Evolutionary conservation across 2,329 filamentous ascomycete species (phyloP).

Genomic region (Iodosphaeria phyllophila): DNA sequence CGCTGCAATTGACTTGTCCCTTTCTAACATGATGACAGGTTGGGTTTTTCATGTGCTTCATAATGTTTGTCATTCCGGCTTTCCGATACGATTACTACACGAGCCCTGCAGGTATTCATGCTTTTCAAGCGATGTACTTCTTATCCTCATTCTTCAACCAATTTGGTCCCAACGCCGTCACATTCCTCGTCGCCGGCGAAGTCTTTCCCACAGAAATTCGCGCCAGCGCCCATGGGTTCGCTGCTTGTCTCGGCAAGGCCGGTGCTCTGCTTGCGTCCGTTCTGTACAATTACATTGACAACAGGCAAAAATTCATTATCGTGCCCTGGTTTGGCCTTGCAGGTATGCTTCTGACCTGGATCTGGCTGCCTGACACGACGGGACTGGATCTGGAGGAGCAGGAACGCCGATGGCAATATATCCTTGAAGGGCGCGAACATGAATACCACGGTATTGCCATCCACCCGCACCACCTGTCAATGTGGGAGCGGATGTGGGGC

Average conservation of each 20-base stretch:
- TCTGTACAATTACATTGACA: constrained; percentile 87
- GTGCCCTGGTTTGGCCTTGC: constrained; percentile 84
- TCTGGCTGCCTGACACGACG: constrained; percentile 93
- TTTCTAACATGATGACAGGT: constrained; percentile 18
- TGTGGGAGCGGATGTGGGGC: constrained; percentile 72
- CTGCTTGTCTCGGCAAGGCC: constrained; percentile 76
- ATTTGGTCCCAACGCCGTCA: constrained; percentile 90
- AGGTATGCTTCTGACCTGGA: constrained; percentile 62
- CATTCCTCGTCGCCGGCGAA: constrained; percentile 89
- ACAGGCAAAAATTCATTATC: constrained; percentile 70
- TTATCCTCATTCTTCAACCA: constrained; percentile 98
- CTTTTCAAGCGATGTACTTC: constrained; percentile 99
- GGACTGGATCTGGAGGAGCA: constrained; percentile 94
- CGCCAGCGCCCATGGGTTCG: constrained; percentile 85
- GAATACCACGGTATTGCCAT: constrained; percentile 92
- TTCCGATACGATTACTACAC: constrained; percentile 81
- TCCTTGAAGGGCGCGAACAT: constrained; percentile 54
- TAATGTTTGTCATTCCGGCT: constrained; percentile 81
- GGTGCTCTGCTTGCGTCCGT: constrained; percentile 76
- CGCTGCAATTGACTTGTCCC: constrained; percentile 1
- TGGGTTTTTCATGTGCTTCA: constrained; percentile 82
- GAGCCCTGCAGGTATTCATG: constrained; percentile 47
- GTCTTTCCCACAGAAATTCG: constrained; percentile 92
- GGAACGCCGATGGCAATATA: constrained; percentile 81
- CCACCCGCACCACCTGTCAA: constrained; percentile 69